Conservation (phyloP, 1,284 basidiomycete genomes). For the Cryptococcus sp. region DNA sequence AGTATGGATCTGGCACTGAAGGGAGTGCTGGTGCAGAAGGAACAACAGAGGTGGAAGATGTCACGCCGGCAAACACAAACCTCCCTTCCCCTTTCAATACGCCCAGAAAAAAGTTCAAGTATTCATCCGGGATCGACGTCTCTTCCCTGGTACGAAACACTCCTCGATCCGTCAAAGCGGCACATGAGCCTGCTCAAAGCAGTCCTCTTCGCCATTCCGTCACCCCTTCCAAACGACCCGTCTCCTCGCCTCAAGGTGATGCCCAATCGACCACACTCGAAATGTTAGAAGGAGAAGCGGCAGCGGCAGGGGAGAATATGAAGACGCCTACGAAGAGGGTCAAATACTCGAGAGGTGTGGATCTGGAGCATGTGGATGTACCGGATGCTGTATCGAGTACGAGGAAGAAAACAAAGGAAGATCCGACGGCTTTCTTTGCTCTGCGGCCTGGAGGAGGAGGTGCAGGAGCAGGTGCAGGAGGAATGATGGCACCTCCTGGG, state of each 20-base stretch:
- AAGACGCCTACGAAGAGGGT: conserved; percentile 23
- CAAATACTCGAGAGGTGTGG: conserved; percentile 18
- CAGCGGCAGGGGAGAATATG: conserved; percentile 5
- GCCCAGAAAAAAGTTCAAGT: conserved; percentile 34
- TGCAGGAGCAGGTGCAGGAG: background rate
- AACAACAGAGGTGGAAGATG: background rate
- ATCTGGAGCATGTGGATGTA: conserved; percentile 10
- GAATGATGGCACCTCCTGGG: background rate
- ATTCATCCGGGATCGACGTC: conserved; percentile 26
- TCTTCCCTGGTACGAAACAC: conserved; percentile 18
- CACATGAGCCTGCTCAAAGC: conserved; percentile 10
- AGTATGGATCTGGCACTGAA: background rate
- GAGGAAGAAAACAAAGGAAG: conserved; percentile 11
- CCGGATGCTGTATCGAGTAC: conserved; percentile 1
- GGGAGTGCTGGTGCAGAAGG: too few species aligned
- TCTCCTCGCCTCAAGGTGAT: background rate
- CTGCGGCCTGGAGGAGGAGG: conserved; percentile 23
- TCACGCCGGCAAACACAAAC: too few species aligned
- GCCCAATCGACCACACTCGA: background rate
- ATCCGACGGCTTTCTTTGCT: conserved; percentile 33
- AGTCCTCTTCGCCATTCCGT: conserved; percentile 27
- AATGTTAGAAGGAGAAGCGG: conserved; percentile 1
- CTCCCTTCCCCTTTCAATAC: conserved; percentile 20
- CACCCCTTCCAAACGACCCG: conserved; percentile 13
- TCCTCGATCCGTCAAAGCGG: conserved; percentile 3